Base-by-base conservation (phyloP, 768 basidiomycete species). In the Rhizopogon vesiculosus region DNA sequence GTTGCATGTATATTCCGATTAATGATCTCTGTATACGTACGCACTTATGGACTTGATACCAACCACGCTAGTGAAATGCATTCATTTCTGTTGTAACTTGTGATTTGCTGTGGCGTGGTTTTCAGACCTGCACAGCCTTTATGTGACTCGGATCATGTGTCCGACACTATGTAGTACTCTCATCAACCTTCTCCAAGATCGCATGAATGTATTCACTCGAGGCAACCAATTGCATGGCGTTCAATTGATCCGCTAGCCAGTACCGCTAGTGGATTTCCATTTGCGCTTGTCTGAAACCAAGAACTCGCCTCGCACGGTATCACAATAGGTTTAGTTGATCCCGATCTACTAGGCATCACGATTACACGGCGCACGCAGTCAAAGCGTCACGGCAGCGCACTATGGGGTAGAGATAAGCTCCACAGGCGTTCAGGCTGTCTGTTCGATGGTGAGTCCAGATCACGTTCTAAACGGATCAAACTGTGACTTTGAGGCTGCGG, bases 41-140 rank as follows among this genome's bases (percentile, higher is more conserved):
- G 31, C 45, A 35, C 46, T 19, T 31, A 48, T 31, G 46, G 31
- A 48, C 46, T 48, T 35, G 46, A 48, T 35, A 35, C 46, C 46
- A 48, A 48, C 13, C 46, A 48, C 46, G 46, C 31, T 48, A 48
- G 45, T 48, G 31, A 19, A 35, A 48, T 48, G 46, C 31, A 48
- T 48, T 7, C 46, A 48, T 35, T 48, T 35, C 31, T 25, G 25
- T 25, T 22, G 22, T 22, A 22, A 22, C 22, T 22, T 25, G 25
- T 25, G 1, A 25, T 25, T 25, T 25, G 25, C 25, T 25, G 25
- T 25, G 25, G 25, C 25, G 25, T 33, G 13, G 5, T n/a, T n/a
- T 16, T 16, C 28, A 45, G n/a, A 31, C 9, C 12, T 16, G 16
- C 28, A 33, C n/a, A 29, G 25, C 25, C 7, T 19, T 9, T 28